Percentiles rank a stretch among this genome's conserved stretches.
Evolutionary conservation across 2,329 filamentous ascomycete genomes (phyloP).

Genomic region (Corynespora cassiicola): DNA sequence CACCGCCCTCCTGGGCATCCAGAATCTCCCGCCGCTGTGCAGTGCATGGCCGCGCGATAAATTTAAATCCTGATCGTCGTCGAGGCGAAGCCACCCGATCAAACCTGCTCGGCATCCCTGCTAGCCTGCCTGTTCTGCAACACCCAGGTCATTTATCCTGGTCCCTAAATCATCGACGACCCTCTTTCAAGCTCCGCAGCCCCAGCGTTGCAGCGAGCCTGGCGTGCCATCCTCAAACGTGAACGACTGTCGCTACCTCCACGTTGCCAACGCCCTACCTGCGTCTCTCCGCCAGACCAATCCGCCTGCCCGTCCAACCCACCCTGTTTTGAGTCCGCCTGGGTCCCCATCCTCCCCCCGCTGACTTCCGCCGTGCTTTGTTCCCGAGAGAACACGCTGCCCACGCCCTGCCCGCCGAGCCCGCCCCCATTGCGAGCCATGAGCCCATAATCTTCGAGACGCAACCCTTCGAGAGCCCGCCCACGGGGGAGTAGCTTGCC

Average conservation of each 20-base stretch:
- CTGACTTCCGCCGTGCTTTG: too few relatives aligned
- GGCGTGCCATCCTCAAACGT: too few relatives aligned
- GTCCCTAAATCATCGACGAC: conserved; percentile 8
- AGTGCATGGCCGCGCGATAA: too few relatives aligned
- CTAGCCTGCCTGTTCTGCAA: conserved; percentile 29
- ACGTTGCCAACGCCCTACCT: too few relatives aligned
- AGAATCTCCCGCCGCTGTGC: too few relatives aligned
- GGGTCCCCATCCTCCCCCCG: too few relatives aligned
- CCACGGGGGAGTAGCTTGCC: conserved; percentile 11
- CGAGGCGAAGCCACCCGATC: conserved; percentile 24
- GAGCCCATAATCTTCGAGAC: conserved; percentile 26
- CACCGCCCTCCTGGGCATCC: not conserved
- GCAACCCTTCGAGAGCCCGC: conserved; percentile 7
- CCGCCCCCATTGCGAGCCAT: conserved; percentile 23
- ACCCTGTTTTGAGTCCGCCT: too few relatives aligned
- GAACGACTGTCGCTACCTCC: conserved; percentile 22
- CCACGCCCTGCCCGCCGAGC: conserved; percentile 20
- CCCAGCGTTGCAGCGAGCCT: too few relatives aligned
- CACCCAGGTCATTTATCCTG: conserved; percentile 4
- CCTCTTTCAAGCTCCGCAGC: too few relatives aligned
- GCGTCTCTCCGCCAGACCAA: too few relatives aligned
- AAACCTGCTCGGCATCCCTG: conserved; percentile 31
- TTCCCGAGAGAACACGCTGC: conserved; percentile 23
- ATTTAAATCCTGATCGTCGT: conserved; percentile 25
- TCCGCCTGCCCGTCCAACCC: too few relatives aligned